Evolutionary conservation across 441 rosid species (phyloP).

Genomic region (Croton setiger): DNA sequence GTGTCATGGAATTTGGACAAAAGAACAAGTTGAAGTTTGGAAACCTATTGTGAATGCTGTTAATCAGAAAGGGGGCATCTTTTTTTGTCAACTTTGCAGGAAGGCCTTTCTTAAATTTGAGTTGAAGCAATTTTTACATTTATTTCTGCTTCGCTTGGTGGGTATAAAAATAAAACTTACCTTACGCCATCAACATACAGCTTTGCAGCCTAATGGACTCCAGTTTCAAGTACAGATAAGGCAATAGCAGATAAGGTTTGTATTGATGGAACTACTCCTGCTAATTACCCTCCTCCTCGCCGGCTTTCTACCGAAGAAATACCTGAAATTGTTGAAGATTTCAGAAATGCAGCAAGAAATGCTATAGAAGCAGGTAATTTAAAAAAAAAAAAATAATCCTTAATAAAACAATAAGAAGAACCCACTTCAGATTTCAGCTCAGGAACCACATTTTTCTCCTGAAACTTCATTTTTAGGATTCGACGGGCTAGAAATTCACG

Average conservation of each 20-base stretch:
- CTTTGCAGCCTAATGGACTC: conserved; percentile 64
- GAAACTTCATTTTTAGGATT: conserved; percentile 37
- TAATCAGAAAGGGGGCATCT: conserved; percentile 61
- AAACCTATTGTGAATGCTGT: conserved; percentile 58
- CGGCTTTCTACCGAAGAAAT: conserved; percentile 43
- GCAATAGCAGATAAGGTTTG: conserved; percentile 35
- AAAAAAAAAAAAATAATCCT: too few species aligned
- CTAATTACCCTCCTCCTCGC: conserved; percentile 49
- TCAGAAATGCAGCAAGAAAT: conserved; percentile 56
- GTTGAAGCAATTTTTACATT: too few species aligned
- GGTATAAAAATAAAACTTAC: too few species aligned
- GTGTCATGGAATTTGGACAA: conserved; percentile 63
- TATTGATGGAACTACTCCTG: conserved; percentile 43
- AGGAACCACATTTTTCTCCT: background rate
- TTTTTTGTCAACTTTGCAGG: conserved; percentile 77
- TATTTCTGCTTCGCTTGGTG: too few species aligned
- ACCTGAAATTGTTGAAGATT: conserved; percentile 43
- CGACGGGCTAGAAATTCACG: conserved; percentile 84
- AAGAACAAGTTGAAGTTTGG: conserved; percentile 80
- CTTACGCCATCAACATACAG: conserved; percentile 21
- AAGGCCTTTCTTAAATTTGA: conserved; percentile 32
- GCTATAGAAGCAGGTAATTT: conserved; percentile 68
- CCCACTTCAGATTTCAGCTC: background rate
- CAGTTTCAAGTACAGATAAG: conserved; percentile 58
- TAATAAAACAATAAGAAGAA: too few species aligned